Evolutionary conservation across 768 basidiomycete species (phyloP).

Genomic region (Pisolithus albus): DNA sequence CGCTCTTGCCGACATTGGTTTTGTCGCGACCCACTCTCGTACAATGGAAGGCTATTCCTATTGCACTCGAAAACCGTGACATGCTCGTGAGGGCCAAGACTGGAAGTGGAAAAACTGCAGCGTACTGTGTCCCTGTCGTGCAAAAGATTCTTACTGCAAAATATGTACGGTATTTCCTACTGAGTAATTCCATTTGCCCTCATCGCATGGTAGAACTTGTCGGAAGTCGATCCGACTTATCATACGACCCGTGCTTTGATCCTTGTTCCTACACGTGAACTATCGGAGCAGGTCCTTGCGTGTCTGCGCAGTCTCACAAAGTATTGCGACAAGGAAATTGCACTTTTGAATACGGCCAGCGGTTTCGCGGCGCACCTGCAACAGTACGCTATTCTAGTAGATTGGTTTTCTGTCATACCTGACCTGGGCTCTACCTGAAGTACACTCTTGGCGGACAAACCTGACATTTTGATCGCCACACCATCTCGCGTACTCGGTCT

Average conservation of each 20-base stretch:
- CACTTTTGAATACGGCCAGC: slow-evolving; percentile 68
- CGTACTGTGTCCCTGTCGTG: slow-evolving; percentile 86
- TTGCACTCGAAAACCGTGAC: slow-evolving; percentile 83
- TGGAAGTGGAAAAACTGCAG: slow-evolving; percentile 95
- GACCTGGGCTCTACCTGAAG: slow-evolving; percentile 26
- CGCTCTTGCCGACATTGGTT: slow-evolving; percentile 84
- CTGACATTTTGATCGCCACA: slow-evolving; percentile 75
- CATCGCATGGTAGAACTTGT: slow-evolving; percentile 25
- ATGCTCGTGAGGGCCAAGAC: slow-evolving; percentile 92
- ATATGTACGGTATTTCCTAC: slow-evolving; percentile 46
- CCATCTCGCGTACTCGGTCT: slow-evolving; percentile 64
- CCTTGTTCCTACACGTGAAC: slow-evolving; percentile 85
- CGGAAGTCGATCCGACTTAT: slow-evolving; percentile 33
- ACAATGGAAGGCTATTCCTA: slow-evolving; percentile 86
- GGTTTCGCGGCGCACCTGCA: slow-evolving; percentile 67
- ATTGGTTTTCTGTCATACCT: background rate
- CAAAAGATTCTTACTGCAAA: slow-evolving; percentile 84
- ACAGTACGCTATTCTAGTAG: slow-evolving; percentile 39
- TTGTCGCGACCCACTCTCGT: slow-evolving; percentile 88
- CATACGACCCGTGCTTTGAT: slow-evolving; percentile 69
- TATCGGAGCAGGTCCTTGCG: slow-evolving; percentile 81
- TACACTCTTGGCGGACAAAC: slow-evolving; percentile 55
- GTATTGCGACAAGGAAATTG: slow-evolving; percentile 76
- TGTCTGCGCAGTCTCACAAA: slow-evolving; percentile 58
- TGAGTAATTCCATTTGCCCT: background rate